Base-by-base conservation (phyloP, 202 grass and related monocot species). In the Setaria italica region DNA sequence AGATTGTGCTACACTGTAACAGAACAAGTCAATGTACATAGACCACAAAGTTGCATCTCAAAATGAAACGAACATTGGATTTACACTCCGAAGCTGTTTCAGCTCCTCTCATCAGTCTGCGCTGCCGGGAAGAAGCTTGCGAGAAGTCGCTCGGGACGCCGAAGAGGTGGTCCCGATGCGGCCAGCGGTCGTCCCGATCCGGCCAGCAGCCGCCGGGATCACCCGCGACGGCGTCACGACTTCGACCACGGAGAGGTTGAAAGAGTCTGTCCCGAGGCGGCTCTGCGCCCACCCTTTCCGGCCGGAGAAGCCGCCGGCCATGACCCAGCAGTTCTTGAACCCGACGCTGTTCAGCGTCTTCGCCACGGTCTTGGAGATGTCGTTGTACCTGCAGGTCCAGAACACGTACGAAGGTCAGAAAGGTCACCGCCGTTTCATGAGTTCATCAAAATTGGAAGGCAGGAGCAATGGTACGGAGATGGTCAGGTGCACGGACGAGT, bases 241-340 rank as follows among this genome's bases (percentile, higher is more conserved):
- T 80, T 99, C 97, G 34, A 88, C 77, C 1, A 91, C 62, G 20
- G 97, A 88, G 13, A 90, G 71, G 73, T 86, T 92, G 87, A 87
- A 99, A 0, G 90, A 91, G 0, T 91, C 97, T 2, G 85, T 83
- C 15, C 93, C 97, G 33, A 99, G 78, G 16, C 88, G 88, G 88
- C 90, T 99, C 69, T 94, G 92, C 51, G 85, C 54, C 97, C 97
- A 99, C 47, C 97, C 97, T 78, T 87, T 96, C 53, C 91, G 25
- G 70, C 97, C 97, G 1, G 90, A 92, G 91, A 99, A 99, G 29
- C 97, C 97, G 13, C 91, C 90, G 35, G 79, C 25, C 97, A 96
- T 89, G 53, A 90, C 88, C 91, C 91, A 99, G 81, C 90, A 91
- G 85, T 99, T 99, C 63, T 88, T 83, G 79, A 99, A 96, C 19